Conservation (phyloP, 495 filamentous ascomycete genomes). For the Xylaria telfairii region DNA sequence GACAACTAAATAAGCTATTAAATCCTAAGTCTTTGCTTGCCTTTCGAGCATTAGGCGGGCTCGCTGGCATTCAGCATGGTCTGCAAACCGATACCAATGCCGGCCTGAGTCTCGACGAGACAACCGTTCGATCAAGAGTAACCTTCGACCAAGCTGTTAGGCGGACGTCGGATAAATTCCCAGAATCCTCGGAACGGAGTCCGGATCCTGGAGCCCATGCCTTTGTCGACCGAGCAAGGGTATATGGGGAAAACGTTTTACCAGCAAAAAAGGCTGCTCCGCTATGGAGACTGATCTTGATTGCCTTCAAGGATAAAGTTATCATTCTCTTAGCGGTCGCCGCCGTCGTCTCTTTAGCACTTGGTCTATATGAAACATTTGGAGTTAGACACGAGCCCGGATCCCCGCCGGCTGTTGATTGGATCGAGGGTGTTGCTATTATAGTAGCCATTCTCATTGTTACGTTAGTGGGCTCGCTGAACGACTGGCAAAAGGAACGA, state of each 20-base stretch:
- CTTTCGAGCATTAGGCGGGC: constrained; percentile 79
- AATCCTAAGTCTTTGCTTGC: constrained; percentile 83
- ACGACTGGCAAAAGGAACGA: constrained; percentile 77
- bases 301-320: constrained; percentile 84
- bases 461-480: constrained; percentile 69
- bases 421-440: constrained; percentile 79
- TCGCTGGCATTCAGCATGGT: constrained; percentile 77
- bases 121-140: constrained; percentile 64
- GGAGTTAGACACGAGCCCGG: constrained; percentile 46
- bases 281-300: constrained; percentile 77
- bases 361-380: constrained; percentile 70
- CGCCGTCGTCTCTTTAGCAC: constrained; percentile 80
- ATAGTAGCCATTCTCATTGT: constrained; percentile 74
- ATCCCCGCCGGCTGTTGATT: constrained; percentile 67
- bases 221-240: constrained; percentile 64
- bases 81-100: constrained; percentile 69
- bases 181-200: constrained; percentile 20
- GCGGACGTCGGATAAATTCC: constrained; percentile 30
- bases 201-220: constrained; percentile 27
- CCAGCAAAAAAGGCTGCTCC: constrained; percentile 74
- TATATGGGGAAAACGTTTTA: constrained; percentile 73
- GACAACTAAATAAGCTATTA: constrained; percentile 77
- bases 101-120: constrained; percentile 81
- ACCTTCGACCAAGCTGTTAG: constrained; percentile 68
- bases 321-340: constrained; percentile 79